Evolutionary conservation across 225 moss, liverwort and hornwort genomes (phyloP), one percentile per base, ranked within the genome.

Genomic region (Lunularia cruciata): DNA sequence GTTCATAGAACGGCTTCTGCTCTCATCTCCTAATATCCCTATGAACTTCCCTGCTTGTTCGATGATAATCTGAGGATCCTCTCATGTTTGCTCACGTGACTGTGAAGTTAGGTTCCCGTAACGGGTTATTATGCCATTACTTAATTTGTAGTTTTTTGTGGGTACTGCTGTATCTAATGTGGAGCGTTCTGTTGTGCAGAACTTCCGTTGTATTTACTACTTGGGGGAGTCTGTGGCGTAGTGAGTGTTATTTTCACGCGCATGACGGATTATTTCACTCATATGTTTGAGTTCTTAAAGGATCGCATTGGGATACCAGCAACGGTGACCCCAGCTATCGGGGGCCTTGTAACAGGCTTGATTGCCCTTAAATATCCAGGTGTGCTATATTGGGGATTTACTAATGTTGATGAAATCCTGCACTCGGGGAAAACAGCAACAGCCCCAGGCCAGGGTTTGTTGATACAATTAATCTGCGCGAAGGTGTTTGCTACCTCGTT

Each of bases 321-420:
- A 36, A 90, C 98, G 13, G 65, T 98, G 11, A 93, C 98, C 14
- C 98, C 98, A n/a, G 84, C 91, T 4, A 88, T 98, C 70, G 98
- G 98, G 73, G 98, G 87, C 47, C 79, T 98, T 60, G 66, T 86
- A 60, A 89, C 84, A 28, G 93, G 98, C 19, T 55, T 93, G 38
- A 84, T 89, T 77, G 93, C 91, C 9, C 68, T 98, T 5, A 78
- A 57, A 79, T 98, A 98, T 74, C 98, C 98, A 30, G 98, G 93
- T 47, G 98, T 98, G 63, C 81, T 98, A 12, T 93, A 93, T 49
- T 98, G 93, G 98, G 98, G 98, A 22, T 98, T 98, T 65, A 84
- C 86, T 55, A 98, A 98, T 76, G 86, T 98, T 16, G 98, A 98
- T 79, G 98, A 98, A 77, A 91, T 93, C 27, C 73, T 98, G n/a